These are phyloP conservation scores for Ophioceras dolichostomum DNA, from an alignment of 2,329 filamentous ascomycete species.

Conservation along the genomic window DNA sequence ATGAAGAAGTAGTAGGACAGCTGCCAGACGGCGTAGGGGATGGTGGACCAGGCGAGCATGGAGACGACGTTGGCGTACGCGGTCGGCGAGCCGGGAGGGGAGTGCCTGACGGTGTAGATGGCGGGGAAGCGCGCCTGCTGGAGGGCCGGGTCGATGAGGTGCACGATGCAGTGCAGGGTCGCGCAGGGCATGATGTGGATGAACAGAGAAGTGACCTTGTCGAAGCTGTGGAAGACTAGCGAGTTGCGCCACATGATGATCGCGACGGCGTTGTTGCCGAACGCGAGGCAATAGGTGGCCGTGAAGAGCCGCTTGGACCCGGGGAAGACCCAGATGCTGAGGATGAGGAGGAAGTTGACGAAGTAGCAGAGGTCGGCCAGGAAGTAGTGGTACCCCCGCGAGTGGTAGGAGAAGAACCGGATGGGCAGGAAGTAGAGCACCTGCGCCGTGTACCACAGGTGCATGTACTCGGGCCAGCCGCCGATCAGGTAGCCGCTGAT, in stretches of 20 bases:
- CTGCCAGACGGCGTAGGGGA: conserved; percentile 92
- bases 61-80: conserved; percentile 66
- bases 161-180: conserved; percentile 83
- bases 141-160: conserved; percentile 55
- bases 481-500: conserved; percentile 91
- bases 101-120: conserved; percentile 65
- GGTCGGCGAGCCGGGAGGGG: conserved; percentile 56
- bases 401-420: conserved; percentile 81
- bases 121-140: conserved; percentile 70
- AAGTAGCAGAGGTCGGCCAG: conserved; percentile 97
- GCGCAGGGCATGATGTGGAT: conserved; percentile 99
- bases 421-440: conserved; percentile 95
- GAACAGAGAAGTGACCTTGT: conserved; percentile 97
- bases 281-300: conserved; percentile 81
- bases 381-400: conserved; percentile 92
- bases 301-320: conserved; percentile 85
- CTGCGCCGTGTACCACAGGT: conserved; percentile 83
- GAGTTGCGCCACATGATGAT: conserved; percentile 99
- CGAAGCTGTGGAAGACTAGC: conserved; percentile 93
- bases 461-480: conserved; percentile 73
- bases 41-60: conserved; percentile 90
- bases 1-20: conserved; percentile 89
- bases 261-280: conserved; percentile 92
- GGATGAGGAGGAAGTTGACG: conserved; percentile 74
- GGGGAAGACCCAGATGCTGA: conserved; percentile 85